Evolutionary conservation across 768 basidiomycete genomes (phyloP), one percentile per base, ranked within the genome.

Genomic region (Candolleomyces efflorescens): DNA sequence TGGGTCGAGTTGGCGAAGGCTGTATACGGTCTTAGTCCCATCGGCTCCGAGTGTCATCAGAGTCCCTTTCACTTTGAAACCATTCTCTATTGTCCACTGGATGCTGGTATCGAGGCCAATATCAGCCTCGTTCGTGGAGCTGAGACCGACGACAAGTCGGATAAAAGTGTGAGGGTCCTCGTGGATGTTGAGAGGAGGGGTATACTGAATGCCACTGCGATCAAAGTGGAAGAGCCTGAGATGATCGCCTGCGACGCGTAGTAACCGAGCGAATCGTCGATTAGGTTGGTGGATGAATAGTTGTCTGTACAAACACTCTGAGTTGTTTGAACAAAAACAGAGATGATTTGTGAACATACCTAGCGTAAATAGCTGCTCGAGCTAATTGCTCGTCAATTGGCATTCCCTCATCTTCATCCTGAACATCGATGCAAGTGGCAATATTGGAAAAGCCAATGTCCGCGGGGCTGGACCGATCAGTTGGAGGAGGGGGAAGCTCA

Each of bases 211-310:
- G 1, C 56, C 56, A 27, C 32, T 23, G 5, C 56, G 32, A 24
- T 57, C 56, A 18, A 24, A 51, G 11, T 57, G 56, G 37, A 57
- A 17, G 9, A 57, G 41, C 4, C 56, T 48, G 23, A 49, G 17
- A 20, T 32, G 12, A 1, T 3, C 41, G 15, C 26, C 43, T 3
- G 48, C 41, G 13, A 57, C 4, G 37, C 41, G 1, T 5, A 57
- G 38, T 13, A 17, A 38, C 15, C 56, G 18, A 12, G 22, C 22
- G 18, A 37, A 57, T 2, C 23, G 2, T 10, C 56, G 41, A 18
- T 50, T 51, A 5, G 48, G 39, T 26, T 57, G 56, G n/a, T 51
- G 36, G n/a, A 12, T 18, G 48, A 51, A 36, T 17, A 57, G 24
- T 15, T 51, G 56, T 15, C 56, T 57, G n/a, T n/a, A n/a, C n/a